Conservation (phyloP, 2,329 filamentous ascomycete species). For the Paecilomyces formosus region DNA sequence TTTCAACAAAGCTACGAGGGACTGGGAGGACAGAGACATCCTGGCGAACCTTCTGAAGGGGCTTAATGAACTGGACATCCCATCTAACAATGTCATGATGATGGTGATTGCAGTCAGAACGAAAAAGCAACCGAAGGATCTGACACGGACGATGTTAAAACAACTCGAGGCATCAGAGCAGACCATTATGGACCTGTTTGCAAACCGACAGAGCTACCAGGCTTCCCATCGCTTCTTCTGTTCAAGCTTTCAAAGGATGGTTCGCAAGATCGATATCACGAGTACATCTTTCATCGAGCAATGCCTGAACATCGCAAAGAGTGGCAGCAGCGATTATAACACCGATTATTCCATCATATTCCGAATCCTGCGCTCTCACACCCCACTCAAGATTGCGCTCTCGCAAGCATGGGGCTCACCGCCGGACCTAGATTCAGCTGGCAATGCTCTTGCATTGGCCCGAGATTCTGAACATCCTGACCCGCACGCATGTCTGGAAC, state of each 20-base stretch:
- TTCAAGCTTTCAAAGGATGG: constrained; percentile 21
- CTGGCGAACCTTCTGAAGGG: constrained; percentile 18
- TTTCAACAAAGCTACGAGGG: constrained; percentile 15
- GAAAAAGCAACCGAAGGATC: constrained; percentile 14
- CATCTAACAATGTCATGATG: constrained; percentile 21
- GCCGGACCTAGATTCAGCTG: constrained; percentile 12
- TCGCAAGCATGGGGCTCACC: constrained; percentile 20
- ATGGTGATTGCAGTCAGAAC: constrained; percentile 19
- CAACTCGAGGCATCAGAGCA: constrained; percentile 18
- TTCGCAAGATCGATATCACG: constrained; percentile 26
- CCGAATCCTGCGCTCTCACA: constrained; percentile 28
- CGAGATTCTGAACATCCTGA: constrained; percentile 17
- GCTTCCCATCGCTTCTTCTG: constrained; percentile 18
- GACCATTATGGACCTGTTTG: constrained; percentile 21
- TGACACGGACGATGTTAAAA: constrained; percentile 15
- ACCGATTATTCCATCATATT: constrained; percentile 20
- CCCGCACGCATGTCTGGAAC: constrained; percentile 30
- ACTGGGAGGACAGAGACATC: constrained; percentile 12
- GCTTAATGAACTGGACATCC: constrained; percentile 22
- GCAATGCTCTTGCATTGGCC: constrained; percentile 15
- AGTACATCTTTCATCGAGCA: constrained; percentile 21
- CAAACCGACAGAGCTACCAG: constrained; percentile 17
- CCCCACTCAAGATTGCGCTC: constrained; percentile 29
- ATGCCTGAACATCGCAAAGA: constrained; percentile 21
- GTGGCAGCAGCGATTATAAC: constrained; percentile 12